phyloP scores from a whole-genome alignment of 2,329 filamentous ascomycete genomes.

The Sporothrix humicola region DNA sequence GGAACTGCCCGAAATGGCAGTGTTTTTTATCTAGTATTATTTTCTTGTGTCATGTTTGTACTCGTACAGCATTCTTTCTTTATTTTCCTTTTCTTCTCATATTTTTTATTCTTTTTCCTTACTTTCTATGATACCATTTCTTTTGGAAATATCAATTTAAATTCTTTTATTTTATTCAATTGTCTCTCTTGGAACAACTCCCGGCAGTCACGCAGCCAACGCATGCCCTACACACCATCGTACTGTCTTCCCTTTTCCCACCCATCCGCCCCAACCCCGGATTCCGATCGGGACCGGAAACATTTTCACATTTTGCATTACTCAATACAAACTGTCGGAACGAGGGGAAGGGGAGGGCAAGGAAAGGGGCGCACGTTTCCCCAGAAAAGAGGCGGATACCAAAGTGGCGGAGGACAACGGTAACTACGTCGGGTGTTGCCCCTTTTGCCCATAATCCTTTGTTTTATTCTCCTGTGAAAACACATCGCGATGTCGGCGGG shows the following conservation, averaged over 20 bases:
- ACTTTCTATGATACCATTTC: constrained; percentile 7
- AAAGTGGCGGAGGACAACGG: not conserved
- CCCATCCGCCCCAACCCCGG: not conserved
- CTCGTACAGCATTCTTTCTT: not conserved
- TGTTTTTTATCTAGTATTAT: not conserved
- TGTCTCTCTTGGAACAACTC: not conserved
- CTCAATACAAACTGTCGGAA: too few relatives aligned
- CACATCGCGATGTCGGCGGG: not conserved
- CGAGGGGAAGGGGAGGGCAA: not conserved
- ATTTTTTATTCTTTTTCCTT: too few relatives aligned
- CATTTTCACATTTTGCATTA: not conserved
- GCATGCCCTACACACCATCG: not conserved
- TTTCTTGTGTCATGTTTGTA: not conserved
- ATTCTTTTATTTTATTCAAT: not conserved
- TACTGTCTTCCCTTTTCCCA: not conserved
- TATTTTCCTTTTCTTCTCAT: too few relatives aligned
- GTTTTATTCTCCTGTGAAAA: too few relatives aligned
- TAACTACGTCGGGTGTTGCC: not conserved
- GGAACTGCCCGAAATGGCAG: not conserved
- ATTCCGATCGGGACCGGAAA: not conserved
- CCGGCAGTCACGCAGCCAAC: too few relatives aligned
- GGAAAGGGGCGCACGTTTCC: not conserved
- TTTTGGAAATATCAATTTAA: not conserved
- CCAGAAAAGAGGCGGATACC: constrained; percentile 14
- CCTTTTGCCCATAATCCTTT: not conserved